These are phyloP conservation scores for Chlamydomonas incerta DNA, from an alignment of 139 green algal genomes.

Conservation along the genomic window DNA sequence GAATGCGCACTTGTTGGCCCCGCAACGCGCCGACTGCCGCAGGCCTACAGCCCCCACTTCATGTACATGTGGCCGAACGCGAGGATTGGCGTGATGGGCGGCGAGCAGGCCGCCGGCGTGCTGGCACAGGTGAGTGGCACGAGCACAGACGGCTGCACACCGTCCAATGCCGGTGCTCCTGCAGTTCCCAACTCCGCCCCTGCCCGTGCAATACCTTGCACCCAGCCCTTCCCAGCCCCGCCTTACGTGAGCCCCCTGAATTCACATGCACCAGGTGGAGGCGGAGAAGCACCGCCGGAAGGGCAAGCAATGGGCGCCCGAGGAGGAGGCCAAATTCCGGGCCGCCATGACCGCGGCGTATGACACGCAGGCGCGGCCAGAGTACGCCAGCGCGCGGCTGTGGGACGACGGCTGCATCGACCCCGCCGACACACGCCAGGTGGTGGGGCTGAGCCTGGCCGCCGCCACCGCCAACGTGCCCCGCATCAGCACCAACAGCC, in stretches of 20 bases:
- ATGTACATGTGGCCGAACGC: conserved; percentile 96
- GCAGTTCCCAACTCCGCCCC: background rate
- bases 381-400: conserved; percentile 84
- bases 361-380: conserved; percentile 82
- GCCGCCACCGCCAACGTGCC: conserved; percentile 63
- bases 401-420: conserved; percentile 97
- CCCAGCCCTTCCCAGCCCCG: too few relatives aligned
- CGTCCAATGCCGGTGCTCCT: too few relatives aligned
- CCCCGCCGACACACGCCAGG: conserved; percentile 84
- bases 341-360: conserved; percentile 73
- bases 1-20: too few relatives aligned
- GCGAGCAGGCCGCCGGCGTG: conserved; percentile 87
- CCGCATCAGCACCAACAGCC: background rate
- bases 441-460: conserved; percentile 81
- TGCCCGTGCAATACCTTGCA: too few relatives aligned
- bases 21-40: background rate
- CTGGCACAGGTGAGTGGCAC: conserved; percentile 77
- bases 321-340: conserved; percentile 85
- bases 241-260: too few relatives aligned
- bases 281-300: conserved; percentile 79
- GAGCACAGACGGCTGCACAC: too few relatives aligned
- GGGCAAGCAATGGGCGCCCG: conserved; percentile 66
- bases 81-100: conserved; percentile 94
- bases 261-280: conserved; percentile 83
- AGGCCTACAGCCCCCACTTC: conserved; percentile 93